Base-by-base conservation (phyloP, 371 early-diverging fungal genomes). In the Lichtheimia ornata region DNA sequence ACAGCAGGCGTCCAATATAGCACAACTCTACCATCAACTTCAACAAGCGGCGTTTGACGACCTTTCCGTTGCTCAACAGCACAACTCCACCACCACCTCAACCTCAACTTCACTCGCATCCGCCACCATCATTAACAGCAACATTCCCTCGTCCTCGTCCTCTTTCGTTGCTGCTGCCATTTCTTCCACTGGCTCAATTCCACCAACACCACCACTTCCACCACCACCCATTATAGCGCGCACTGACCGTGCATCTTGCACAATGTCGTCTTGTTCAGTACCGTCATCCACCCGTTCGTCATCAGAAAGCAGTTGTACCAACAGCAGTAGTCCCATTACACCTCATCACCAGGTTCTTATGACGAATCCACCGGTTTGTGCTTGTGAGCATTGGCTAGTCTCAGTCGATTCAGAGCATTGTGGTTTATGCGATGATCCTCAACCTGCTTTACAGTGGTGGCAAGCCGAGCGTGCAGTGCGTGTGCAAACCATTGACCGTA, bases 341-440 rank as follows among this genome's bases (percentile, higher is more conserved):
- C 59, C 65, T 51, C 56, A 59, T 60, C 56, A 59, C 56, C 50
- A 56, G 27, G 22, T 51, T 35, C 43, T 59, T 15, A 59, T 55
- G 45, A 53, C 60, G 7, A 47, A 11, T n/a, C 22, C 47, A 7
- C 18, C 47, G 27, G 43, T 45, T n/a, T 67, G 67, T 27, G 42
- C 56, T 3, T 67, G 67, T 41, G 59, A 63, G 27, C 67, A 67
- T 40, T 67, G 67, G 67, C 63, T 67, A 4, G 67, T 67, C 3
- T 67, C 67, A 4, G 49, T 63, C 47, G 67, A 67, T 55, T 67
- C 67, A 30, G 63, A 67, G 45, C 67, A 67, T 41, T 67, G 67
- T 41, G 63, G 57, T n/a, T 47, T 67, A 20, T 67, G 67, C 42
- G 67, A 67, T 28, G 63, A 58, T 25, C 67, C 63, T 6, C 18